Evolutionary conservation across 2,329 filamentous ascomycete genomes (phyloP).

Genomic region (Penicillium brasilianum): DNA sequence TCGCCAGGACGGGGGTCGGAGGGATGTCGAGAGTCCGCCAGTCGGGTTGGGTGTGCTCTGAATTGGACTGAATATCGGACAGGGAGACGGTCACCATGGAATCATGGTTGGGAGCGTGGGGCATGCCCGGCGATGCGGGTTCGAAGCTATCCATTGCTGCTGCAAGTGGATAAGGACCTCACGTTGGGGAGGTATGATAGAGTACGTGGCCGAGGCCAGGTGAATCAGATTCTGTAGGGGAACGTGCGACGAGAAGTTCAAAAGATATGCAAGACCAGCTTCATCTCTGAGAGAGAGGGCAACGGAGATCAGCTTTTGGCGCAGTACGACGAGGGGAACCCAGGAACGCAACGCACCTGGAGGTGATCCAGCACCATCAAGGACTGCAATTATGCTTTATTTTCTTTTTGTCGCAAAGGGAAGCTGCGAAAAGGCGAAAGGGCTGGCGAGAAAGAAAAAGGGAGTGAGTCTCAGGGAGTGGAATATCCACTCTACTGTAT

Average conservation of each 20-base stretch:
- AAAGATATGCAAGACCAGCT: conserved; percentile 24
- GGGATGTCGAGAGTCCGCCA: conserved; percentile 47
- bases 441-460: conserved; percentile 27
- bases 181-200: neutral
- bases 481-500: conserved; percentile 24
- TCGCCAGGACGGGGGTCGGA: conserved; percentile 37
- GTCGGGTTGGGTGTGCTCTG: conserved; percentile 51
- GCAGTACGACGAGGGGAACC: neutral
- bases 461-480: conserved; percentile 24
- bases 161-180: neutral
- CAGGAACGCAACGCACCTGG: conserved; percentile 11
- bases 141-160: conserved; percentile 34
- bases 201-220: neutral
- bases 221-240: conserved; percentile 9
- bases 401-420: neutral
- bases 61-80: conserved; percentile 65
- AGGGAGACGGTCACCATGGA: conserved; percentile 79
- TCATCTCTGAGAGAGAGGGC: conserved; percentile 18
- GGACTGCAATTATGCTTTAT: neutral
- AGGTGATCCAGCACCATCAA: conserved; percentile 29
- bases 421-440: neutral
- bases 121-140: conserved; percentile 28
- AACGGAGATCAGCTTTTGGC: conserved; percentile 3
- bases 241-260: conserved; percentile 5
- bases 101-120: conserved; percentile 53